Evolutionary conservation across 1,139 yeast genomes (phyloP).

Genomic region (Insectozyma bohioensis): DNA sequence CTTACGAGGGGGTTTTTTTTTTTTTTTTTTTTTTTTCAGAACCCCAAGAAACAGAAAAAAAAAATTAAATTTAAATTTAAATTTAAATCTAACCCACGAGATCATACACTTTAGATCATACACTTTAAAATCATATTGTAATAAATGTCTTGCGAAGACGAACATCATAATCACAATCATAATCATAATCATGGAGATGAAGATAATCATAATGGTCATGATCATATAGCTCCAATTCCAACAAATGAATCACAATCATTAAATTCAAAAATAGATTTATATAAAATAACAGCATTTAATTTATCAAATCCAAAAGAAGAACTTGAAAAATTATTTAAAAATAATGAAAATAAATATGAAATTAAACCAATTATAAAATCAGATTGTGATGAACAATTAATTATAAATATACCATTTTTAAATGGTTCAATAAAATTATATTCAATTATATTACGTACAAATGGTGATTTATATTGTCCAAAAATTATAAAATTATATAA

Average conservation of each 20-base stretch:
- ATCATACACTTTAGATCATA: neutral
- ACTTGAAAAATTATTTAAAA: slow-evolving; percentile 51
- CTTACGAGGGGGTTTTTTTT: neutral
- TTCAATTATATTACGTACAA: slow-evolving; percentile 68
- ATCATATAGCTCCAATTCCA: slow-evolving; percentile 64
- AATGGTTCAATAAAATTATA: slow-evolving; percentile 73
- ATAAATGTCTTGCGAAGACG: slow-evolving; percentile 43
- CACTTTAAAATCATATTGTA: too few species aligned
- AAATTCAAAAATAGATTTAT: slow-evolving; percentile 57
- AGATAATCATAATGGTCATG: slow-evolving; percentile 24
- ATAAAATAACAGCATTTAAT: slow-evolving; percentile 66
- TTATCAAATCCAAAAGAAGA: slow-evolving; percentile 52
- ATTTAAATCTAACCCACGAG: neutral
- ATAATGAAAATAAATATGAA: slow-evolving; percentile 38
- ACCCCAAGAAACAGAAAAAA: neutral
- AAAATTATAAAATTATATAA: slow-evolving; percentile 68
- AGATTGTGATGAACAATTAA: slow-evolving; percentile 81
- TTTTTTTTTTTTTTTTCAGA: neutral
- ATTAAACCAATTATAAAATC: slow-evolving; percentile 56
- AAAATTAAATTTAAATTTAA: neutral
- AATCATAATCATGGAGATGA: slow-evolving; percentile 21
- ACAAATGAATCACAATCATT: slow-evolving; percentile 73
- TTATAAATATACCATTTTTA: slow-evolving; percentile 70
- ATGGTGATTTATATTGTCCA: slow-evolving; percentile 67
- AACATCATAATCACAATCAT: slow-evolving; percentile 29